Evolutionary conservation across 768 basidiomycete species (phyloP), one percentile per base, ranked within the genome.

Genomic region (Suillus spraguei): DNA sequence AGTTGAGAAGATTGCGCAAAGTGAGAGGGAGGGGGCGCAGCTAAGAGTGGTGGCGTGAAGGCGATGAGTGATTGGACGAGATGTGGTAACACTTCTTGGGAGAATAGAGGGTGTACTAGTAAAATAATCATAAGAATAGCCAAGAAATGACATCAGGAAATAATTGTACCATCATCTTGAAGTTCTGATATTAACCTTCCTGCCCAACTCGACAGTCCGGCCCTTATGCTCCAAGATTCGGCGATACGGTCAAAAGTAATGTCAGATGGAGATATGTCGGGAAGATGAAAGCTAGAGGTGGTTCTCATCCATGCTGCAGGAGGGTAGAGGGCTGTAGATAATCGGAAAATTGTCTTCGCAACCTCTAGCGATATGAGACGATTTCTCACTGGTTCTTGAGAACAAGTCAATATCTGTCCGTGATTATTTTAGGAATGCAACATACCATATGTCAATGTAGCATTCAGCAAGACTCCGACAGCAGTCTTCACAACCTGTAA

Each of bases 381-480:
- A 54, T 78, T 82, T 72, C 87, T 89, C 62, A 92, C 87, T 49
- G 89, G 82, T 68, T 92, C 93, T 95, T 68, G 33, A 61, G 46
- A 63, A 60, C 63, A 35, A 61, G 42, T 59, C 47, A 63, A 47
- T 47, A 46, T 63, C 35, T 50, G 61, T 47, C n/a, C 6, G 59
- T 64, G 46, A 47, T 38, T 60, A 50, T 41, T 42, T 9, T 54
- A 32, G 8, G 16, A n/a, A 38, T 53, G 7, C 49, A 20, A 74
- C 84, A 60, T 67, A 92, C 94, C 91, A 72, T 86, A 93, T 61
- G 87, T 88, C 49, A 95, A 79, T 66, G 88, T 87, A 14, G 87
- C 85, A 70, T 95, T 95, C 55, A 95, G 76, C 17, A 95, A 80
- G 28, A 90, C 87, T 7, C 93, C 94, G 62, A 95, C 83, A 2